Conservation (phyloP, 2,329 filamentous ascomycete genomes). For the Lecanicillium sp. region DNA sequence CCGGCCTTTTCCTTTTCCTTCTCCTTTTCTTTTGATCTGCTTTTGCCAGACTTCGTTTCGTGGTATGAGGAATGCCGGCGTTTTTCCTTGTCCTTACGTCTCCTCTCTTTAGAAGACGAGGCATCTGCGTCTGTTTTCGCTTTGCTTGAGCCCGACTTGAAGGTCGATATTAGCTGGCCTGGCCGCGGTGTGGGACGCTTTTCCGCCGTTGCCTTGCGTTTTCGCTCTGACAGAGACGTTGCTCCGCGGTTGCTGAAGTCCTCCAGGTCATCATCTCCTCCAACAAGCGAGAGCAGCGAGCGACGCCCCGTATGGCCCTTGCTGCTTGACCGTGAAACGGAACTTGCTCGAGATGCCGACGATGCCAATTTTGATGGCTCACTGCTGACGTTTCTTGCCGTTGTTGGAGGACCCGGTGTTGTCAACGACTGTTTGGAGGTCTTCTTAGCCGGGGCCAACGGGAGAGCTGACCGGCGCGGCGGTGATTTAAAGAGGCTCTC, state of each 20-base stretch:
- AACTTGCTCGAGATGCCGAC: neutral
- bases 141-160: neutral
- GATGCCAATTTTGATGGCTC: no score
- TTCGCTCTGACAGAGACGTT: neutral
- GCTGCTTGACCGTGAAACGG: neutral
- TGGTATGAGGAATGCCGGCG: neutral
- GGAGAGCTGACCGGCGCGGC: no score
- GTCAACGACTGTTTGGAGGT: no score
- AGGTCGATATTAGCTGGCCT: neutral
- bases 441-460: no score
- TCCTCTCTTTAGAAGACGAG: neutral
- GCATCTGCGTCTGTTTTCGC: no score
- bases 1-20: conserved; percentile 16
- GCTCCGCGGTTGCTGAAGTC: neutral
- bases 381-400: neutral
- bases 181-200: neutral
- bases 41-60: neutral
- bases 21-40: conserved; percentile 6
- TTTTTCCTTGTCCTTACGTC: conserved; percentile 5
- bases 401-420: neutral
- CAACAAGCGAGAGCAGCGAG: conserved; percentile 7
- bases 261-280: conserved; percentile 6
- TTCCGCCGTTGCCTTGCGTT: neutral
- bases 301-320: conserved; percentile 4
- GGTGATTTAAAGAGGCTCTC: no score